Conservation (phyloP, 2,329 filamentous ascomycete species). For the Pestalotiopsis sp. region DNA sequence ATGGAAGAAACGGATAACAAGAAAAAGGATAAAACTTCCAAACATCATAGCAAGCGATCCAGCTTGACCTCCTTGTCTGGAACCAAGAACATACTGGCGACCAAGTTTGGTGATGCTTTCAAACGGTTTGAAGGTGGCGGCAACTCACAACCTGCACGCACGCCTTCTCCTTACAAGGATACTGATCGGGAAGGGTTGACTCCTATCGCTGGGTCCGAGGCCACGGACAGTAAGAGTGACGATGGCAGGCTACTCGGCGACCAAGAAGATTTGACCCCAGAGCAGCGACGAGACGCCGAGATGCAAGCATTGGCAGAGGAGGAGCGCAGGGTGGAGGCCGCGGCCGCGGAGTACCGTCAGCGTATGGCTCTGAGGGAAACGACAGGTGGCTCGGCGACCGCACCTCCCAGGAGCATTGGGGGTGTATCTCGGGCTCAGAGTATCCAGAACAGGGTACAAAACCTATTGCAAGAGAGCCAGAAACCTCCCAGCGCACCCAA, state of each 20-base stretch:
- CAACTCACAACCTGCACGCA: constrained; percentile 35
- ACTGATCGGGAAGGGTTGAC: constrained; percentile 56
- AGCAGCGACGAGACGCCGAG: constrained; percentile 89
- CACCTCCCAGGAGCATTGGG: constrained; percentile 57
- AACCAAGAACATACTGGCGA: constrained; percentile 81
- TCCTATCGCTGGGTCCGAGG: constrained; percentile 76
- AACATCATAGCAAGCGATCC: constrained; percentile 70
- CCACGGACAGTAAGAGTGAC: constrained; percentile 68
- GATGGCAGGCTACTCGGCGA: constrained; percentile 66
- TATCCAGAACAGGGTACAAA: constrained; percentile 91
- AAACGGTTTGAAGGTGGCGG: constrained; percentile 74
- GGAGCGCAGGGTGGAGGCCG: constrained; percentile 85
- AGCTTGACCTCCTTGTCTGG: constrained; percentile 73
- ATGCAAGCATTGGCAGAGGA: constrained; percentile 80
- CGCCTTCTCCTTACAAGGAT: constrained; percentile 52
- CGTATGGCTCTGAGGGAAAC: constrained; percentile 66
- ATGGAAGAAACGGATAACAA: constrained; percentile 68
- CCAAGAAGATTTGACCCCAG: constrained; percentile 75
- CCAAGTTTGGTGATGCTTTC: constrained; percentile 92
- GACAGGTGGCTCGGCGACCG: constrained; percentile 35
- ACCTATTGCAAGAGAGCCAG: constrained; percentile 77
- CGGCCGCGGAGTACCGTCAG: constrained; percentile 84
- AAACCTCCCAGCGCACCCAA: constrained; percentile 59
- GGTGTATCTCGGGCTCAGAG: constrained; percentile 70
- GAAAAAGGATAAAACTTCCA: constrained; percentile 54